Evolutionary conservation across 768 basidiomycete genomes (phyloP).

Genomic region (Kwoniella pini): DNA sequence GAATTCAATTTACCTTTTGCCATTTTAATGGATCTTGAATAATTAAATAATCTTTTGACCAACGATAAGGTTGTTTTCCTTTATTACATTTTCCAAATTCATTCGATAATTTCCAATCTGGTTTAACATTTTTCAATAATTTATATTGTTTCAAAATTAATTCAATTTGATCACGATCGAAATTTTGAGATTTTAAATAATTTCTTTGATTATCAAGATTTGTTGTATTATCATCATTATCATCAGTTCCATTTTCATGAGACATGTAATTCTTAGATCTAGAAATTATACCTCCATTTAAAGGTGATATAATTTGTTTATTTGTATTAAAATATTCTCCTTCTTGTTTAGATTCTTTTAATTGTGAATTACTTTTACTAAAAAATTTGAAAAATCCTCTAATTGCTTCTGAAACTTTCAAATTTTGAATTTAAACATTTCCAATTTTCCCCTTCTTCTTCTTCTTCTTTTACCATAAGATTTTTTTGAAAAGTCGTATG

Average conservation of each 20-base stretch:
- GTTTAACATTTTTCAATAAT: background rate
- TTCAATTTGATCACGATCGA: background rate
- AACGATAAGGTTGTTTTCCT: background rate
- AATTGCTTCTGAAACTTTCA: background rate
- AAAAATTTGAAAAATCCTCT: constrained; percentile 4
- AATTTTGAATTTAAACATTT: background rate
- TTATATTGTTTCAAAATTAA: background rate
- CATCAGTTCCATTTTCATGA: background rate
- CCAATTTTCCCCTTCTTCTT: too few relatives aligned
- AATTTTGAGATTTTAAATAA: background rate
- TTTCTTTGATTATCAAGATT: too few relatives aligned
- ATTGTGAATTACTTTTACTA: background rate
- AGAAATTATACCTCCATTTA: background rate
- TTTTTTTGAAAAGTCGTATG: background rate
- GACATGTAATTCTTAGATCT: background rate
- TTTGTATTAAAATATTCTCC: background rate
- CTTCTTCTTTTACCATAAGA: too few relatives aligned
- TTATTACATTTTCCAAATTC: background rate
- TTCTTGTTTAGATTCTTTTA: background rate
- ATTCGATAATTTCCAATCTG: background rate
- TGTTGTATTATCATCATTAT: background rate
- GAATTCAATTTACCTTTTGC: background rate
- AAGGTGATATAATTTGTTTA: background rate
- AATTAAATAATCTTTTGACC: background rate
- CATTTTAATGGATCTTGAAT: constrained; percentile 8